Conservation (phyloP, 2,329 filamentous ascomycete genomes). For the Cytospora piceicola region DNA sequence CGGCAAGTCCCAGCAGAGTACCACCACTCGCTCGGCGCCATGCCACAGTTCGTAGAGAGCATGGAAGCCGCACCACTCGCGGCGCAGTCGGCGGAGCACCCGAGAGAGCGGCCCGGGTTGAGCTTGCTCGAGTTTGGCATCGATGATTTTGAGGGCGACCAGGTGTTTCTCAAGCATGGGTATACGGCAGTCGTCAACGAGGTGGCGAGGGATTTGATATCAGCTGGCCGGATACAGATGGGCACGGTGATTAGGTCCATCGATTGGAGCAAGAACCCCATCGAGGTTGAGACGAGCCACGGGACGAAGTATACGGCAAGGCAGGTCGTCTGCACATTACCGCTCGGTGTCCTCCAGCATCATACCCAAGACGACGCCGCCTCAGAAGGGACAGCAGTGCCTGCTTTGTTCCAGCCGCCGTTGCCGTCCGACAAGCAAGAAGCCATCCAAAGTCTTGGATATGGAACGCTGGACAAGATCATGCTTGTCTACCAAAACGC, state of each 20-base stretch:
- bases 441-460: conserved; percentile 18
- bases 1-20: conserved; percentile 6
- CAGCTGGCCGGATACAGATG: conserved; percentile 12
- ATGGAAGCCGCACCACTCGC: conserved; percentile 24
- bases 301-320: conserved; percentile 12
- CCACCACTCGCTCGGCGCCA: conserved; percentile 13
- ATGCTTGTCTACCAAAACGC: conserved; percentile 19
- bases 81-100: conserved; percentile 19
- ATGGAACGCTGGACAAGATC: conserved; percentile 23
- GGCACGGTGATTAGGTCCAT: conserved; percentile 7
- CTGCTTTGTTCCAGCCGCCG: conserved; percentile 13
- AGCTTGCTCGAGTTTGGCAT: conserved; percentile 23
- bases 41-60: conserved; percentile 21
- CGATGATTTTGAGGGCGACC: conserved; percentile 23
- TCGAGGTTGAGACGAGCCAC: conserved; percentile 14
- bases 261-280: conserved; percentile 11
- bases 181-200: conserved; percentile 20
- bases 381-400: neutral
- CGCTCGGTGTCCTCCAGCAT: conserved; percentile 20
- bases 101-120: conserved; percentile 12
- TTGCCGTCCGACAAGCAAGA: conserved; percentile 6
- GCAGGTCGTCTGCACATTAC: conserved; percentile 19
- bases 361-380: neutral
- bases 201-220: conserved; percentile 14
- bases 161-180: conserved; percentile 20